Evolutionary conservation across 257 asterid genomes (phyloP).

Genomic region (Plantago ovata): DNA sequence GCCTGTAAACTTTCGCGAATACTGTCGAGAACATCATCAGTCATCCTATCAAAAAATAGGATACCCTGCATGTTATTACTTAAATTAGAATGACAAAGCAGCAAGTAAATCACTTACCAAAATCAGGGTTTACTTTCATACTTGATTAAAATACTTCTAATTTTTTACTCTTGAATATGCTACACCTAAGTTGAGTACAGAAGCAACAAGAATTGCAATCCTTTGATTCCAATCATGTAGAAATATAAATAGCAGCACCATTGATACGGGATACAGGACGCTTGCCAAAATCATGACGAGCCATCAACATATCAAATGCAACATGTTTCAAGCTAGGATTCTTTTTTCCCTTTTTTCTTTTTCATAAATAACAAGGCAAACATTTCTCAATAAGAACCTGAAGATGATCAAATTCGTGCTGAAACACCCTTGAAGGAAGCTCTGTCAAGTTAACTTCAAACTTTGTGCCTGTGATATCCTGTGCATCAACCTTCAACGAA

Average conservation of each 20-base stretch:
- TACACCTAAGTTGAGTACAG: background rate
- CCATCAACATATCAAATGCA: background rate
- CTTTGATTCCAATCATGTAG: background rate
- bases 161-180: background rate
- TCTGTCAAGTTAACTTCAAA: constrained; percentile 63
- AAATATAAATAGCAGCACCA: background rate
- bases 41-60: constrained; percentile 82
- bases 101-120: background rate
- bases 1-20: constrained; percentile 71
- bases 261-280: background rate
- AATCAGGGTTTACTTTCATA: background rate
- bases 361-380: constrained; percentile 6
- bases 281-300: background rate
- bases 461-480: constrained; percentile 62
- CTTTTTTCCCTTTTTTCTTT: background rate
- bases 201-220: background rate
- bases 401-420: constrained; percentile 91
- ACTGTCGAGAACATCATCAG: constrained; percentile 71
- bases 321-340: constrained; percentile 2
- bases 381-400: constrained; percentile 40
- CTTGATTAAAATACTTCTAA: background rate
- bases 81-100: constrained; percentile 13
- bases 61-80: constrained; percentile 60
- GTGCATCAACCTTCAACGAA: constrained; percentile 73
- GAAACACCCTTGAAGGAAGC: constrained; percentile 87